A percentile compares a stretch with the other conserved stretches of the same genome.
Conservation (phyloP, 2,329 filamentous ascomycete genomes). For the Gremmenia infestans region DNA sequence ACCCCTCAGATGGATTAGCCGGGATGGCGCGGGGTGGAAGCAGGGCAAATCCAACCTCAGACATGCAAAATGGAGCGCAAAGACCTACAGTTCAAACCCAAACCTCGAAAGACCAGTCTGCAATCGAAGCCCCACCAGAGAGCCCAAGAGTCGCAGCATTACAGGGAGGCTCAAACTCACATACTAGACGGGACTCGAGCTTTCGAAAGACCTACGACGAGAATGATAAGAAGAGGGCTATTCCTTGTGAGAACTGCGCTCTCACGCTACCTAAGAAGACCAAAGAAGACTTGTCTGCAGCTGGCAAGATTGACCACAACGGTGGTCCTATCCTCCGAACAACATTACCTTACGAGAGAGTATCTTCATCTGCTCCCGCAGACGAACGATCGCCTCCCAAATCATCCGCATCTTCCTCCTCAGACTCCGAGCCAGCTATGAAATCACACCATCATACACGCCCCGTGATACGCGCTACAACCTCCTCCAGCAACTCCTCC, state of each 20-base stretch:
- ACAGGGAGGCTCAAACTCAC: constrained; percentile 22
- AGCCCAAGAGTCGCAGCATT: constrained; percentile 45
- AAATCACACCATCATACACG: constrained; percentile 17
- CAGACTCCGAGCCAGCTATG: constrained; percentile 24
- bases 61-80: constrained; percentile 14
- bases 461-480: constrained; percentile 16
- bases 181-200: constrained; percentile 49
- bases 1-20: constrained; percentile 18
- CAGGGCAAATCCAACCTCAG: constrained; percentile 13
- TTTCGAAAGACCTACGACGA: constrained; percentile 62
- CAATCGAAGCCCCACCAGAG: constrained; percentile 53
- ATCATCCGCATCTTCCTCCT: constrained; percentile 23
- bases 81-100: not conserved
- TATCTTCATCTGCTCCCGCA: constrained; percentile 36
- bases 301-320: constrained; percentile 16
- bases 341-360: constrained; percentile 53
- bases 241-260: constrained; percentile 64
- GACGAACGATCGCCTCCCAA: constrained; percentile 27
- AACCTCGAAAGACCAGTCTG: constrained; percentile 33
- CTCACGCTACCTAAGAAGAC: constrained; percentile 54
- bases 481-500: constrained; percentile 27
- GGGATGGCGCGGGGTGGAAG: constrained; percentile 10
- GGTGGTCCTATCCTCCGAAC: constrained; percentile 54
- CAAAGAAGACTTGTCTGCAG: constrained; percentile 23
- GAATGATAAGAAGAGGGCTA: constrained; percentile 57